Percentiles rank a stretch among this genome's conserved stretches.
These are phyloP conservation scores for Cyberlindnera japonica DNA, from an alignment of 805 yeast species.

Conservation along the genomic window DNA sequence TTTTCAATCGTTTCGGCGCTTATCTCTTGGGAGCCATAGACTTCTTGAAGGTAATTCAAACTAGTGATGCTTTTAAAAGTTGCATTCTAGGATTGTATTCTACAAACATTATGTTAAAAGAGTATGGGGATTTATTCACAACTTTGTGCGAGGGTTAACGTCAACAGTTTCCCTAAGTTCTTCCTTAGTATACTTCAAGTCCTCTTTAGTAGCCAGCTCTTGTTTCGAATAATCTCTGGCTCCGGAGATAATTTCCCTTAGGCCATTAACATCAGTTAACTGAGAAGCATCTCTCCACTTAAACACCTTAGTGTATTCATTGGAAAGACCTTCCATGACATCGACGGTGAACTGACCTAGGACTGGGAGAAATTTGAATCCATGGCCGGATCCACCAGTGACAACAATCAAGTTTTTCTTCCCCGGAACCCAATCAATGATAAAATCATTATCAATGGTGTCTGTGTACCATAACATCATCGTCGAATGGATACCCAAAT, in stretches of 20 bases:
- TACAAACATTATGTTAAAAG: no score
- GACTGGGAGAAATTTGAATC: conserved; percentile 32
- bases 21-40: no score
- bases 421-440: conserved; percentile 27
- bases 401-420: conserved; percentile 26
- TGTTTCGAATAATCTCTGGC: conserved; percentile 32
- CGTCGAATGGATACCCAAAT: conserved; percentile 13
- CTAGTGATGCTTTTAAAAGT: no score
- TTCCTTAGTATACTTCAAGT: conserved; percentile 12
- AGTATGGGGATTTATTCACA: no score
- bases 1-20: no score
- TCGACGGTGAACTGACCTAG: conserved; percentile 30
- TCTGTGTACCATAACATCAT: conserved; percentile 37
- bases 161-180: conserved; percentile 3
- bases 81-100: no score
- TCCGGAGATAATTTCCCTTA: conserved; percentile 13
- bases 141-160: no score
- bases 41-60: no score
- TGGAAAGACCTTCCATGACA: conserved; percentile 31
- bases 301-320: conserved; percentile 31
- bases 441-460: conserved; percentile 30
- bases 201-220: conserved; percentile 17
- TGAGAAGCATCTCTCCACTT: conserved; percentile 31
- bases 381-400: conserved; percentile 35
- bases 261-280: conserved; percentile 24